Percentiles rank a stretch among this genome's conserved stretches.
These are phyloP conservation scores for Camelina laxa DNA, from an alignment of 345 rosid species.

Conservation along the genomic window DNA sequence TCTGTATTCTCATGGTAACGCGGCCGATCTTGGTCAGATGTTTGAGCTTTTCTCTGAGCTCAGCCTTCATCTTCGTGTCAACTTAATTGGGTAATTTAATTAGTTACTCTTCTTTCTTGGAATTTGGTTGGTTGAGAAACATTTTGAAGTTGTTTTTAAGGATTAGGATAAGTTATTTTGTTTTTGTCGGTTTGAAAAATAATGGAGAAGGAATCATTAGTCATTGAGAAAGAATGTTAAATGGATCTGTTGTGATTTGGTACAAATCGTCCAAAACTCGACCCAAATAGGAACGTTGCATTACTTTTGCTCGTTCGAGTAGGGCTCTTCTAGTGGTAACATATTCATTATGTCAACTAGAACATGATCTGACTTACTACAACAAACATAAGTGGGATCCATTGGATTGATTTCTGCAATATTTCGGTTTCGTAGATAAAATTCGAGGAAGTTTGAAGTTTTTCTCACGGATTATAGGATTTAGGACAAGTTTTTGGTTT, in stretches of 20 bases:
- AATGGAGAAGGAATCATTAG: not conserved
- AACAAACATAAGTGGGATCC: not conserved
- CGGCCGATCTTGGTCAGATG: constrained; percentile 97
- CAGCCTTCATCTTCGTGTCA: constrained; percentile 78
- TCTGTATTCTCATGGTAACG: constrained; percentile 67
- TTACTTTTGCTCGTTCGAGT: too few species aligned
- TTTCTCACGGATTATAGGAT: too few species aligned
- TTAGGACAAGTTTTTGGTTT: too few species aligned
- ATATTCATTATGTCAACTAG: too few species aligned
- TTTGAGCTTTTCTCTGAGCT: constrained; percentile 76
- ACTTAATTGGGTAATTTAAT: constrained; percentile 72
- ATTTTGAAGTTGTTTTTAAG: not conserved
- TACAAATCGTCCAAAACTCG: too few species aligned
- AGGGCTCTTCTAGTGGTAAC: too few species aligned
- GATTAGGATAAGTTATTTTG: not conserved
- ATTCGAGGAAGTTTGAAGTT: not conserved
- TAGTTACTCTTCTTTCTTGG: not conserved
- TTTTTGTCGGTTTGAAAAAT: not conserved
- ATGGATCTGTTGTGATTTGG: not conserved
- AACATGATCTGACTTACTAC: too few species aligned
- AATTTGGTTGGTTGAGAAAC: not conserved
- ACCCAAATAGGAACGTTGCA: too few species aligned
- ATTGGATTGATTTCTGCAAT: not conserved
- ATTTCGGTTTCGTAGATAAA: not conserved
- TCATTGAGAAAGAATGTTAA: not conserved